Evolutionary conservation across 257 asterid species (phyloP).

Genomic region (Solanum verrucosum): DNA sequence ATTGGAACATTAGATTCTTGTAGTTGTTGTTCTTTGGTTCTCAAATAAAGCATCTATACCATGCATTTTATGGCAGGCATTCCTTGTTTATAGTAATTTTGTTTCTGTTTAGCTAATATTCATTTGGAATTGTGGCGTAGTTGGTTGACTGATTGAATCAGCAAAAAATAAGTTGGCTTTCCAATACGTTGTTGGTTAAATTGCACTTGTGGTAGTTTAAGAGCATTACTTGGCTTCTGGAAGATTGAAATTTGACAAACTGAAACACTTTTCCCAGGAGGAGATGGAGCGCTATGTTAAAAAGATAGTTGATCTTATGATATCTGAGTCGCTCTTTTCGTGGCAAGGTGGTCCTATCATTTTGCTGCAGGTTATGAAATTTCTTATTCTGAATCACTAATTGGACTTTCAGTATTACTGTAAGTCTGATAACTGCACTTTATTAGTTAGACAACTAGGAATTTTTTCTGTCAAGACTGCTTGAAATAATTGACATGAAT

Average conservation of each 20-base stretch:
- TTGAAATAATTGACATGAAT: neutral
- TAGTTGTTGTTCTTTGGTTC: neutral
- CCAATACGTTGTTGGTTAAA: neutral
- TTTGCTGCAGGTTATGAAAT: conserved; percentile 58
- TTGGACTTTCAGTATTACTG: neutral
- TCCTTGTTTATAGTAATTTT: neutral
- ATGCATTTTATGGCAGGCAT: neutral
- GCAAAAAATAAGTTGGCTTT: neutral
- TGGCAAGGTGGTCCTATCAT: conserved; percentile 99
- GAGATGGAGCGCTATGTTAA: conserved; percentile 90
- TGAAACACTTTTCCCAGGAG: conserved; percentile 39
- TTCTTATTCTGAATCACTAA: conserved; percentile 9
- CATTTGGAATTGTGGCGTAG: neutral
- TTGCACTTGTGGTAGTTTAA: neutral
- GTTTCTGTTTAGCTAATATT: neutral
- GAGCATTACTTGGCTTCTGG: neutral
- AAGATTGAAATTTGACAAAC: neutral
- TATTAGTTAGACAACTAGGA: neutral
- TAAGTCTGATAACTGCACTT: neutral
- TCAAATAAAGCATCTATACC: neutral
- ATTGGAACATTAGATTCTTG: neutral
- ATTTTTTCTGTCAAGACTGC: neutral
- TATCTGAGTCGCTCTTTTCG: conserved; percentile 61
- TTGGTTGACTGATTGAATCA: neutral
- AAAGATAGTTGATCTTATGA: conserved; percentile 83